Conservation (phyloP, 306 rosid species). For the Glycine tomentella region DNA sequence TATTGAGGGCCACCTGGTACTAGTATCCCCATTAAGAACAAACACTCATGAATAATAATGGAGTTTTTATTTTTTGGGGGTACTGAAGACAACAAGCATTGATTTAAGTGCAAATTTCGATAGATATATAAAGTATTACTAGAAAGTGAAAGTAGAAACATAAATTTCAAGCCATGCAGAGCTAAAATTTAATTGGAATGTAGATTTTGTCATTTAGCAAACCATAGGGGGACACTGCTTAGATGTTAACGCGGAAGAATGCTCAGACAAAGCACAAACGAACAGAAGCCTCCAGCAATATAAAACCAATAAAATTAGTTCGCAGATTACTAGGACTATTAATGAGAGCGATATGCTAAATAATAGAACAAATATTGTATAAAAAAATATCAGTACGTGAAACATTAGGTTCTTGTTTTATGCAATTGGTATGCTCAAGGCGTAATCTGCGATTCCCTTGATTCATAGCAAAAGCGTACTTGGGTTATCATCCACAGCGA, state of each 20-base stretch:
- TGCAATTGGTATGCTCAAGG: slow-evolving; percentile 67
- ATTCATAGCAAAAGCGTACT: slow-evolving; percentile 34
- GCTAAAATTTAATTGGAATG: slow-evolving; percentile 52
- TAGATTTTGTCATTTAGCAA: slow-evolving; percentile 57
- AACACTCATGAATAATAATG: background rate
- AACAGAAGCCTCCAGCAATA: slow-evolving; percentile 48
- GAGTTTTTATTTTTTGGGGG: too few relatives aligned
- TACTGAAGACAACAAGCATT: background rate
- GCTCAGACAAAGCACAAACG: slow-evolving; percentile 53
- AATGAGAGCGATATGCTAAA: slow-evolving; percentile 14
- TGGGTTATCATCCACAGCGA: slow-evolving; percentile 32
- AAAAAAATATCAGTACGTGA: slow-evolving; percentile 47
- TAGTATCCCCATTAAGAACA: slow-evolving; percentile 38
- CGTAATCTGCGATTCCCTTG: slow-evolving; percentile 48
- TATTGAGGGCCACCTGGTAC: slow-evolving; percentile 45
- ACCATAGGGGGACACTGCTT: slow-evolving; percentile 51
- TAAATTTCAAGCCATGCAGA: slow-evolving; percentile 37
- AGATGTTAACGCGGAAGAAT: slow-evolving; percentile 59
- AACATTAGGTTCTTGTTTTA: slow-evolving; percentile 56
- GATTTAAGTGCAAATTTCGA: slow-evolving; percentile 35
- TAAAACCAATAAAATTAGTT: slow-evolving; percentile 36
- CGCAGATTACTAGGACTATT: slow-evolving; percentile 51
- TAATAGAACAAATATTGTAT: background rate
- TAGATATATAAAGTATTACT: background rate
- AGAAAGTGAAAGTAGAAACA: slow-evolving; percentile 31